Conservation (phyloP, 371 early-diverging fungal genomes). For the Cladochytrium tenue region DNA sequence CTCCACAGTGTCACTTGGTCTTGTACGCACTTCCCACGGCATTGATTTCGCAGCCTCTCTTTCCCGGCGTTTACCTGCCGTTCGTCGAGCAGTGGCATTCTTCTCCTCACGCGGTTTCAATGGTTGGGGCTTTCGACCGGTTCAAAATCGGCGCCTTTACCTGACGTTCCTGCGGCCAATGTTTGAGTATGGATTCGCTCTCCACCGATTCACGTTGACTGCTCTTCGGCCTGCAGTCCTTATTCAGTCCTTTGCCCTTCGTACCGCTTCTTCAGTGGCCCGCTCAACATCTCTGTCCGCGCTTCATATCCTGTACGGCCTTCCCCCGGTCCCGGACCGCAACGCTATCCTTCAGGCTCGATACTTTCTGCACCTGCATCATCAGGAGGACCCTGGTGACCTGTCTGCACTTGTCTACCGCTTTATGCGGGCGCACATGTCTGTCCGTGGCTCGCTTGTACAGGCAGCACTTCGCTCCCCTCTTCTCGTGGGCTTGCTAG, state of each 20-base stretch:
- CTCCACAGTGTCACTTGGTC: slow-evolving; percentile 6
- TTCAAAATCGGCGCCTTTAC: not conserved
- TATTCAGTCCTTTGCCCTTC: slow-evolving; percentile 4
- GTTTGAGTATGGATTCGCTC: slow-evolving; percentile 15
- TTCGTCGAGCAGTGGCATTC: not conserved
- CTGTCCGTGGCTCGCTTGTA: not conserved
- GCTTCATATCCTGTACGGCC: slow-evolving; percentile 5
- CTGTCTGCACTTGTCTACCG: slow-evolving; percentile 8
- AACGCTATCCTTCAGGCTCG: slow-evolving; percentile 11
- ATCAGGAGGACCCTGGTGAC: slow-evolving; percentile 2
- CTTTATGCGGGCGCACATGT: not conserved
- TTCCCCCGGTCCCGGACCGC: not conserved
- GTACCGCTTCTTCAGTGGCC: not conserved
- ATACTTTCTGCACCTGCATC: slow-evolving; percentile 12
- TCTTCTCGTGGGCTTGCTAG: not conserved
- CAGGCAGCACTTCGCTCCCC: not conserved
- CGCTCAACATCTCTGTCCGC: not conserved
- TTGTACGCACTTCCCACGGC: not conserved
- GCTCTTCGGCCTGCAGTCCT: not conserved
- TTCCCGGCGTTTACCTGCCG: not conserved
- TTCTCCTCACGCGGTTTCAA: slow-evolving; percentile 3
- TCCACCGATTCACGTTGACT: not conserved
- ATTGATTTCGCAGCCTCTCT: not conserved
- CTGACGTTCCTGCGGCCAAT: slow-evolving; percentile 7
- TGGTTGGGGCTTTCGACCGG: slow-evolving; percentile 5